Evolutionary conservation across 2,329 filamentous ascomycete genomes (phyloP), one percentile per base, ranked within the genome.

Genomic region (Thielaviopsis musarum): DNA sequence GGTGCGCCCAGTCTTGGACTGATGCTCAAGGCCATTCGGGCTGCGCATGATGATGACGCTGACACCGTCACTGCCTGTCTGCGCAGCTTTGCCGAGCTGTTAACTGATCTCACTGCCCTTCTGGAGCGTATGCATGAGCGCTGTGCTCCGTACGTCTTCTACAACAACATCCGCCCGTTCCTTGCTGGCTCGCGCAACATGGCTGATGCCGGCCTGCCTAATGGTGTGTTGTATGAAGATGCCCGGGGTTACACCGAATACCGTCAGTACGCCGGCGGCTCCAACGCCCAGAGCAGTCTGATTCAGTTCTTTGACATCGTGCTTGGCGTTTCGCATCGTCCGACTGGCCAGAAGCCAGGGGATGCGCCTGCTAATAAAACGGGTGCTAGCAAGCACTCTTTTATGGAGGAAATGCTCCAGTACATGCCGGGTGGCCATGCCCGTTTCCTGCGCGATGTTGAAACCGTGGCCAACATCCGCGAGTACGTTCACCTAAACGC

Each of bases 241-340:
- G 88, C 86, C 21, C 81, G 80, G 12, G 85, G 83, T 26, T 76
- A 74, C 13, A 77, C 82, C 34, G 74, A 78, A 3, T 95, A 89
- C 69, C 83, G 85, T 28, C 88, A 96, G 68, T 95, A 90, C 70
- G 87, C 87, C 63, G 93, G 93, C 49, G 93, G 93, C 30, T 96
- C 90, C 73, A 97, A 98, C 67, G 93, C 93, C 0, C 93, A 98
- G 72, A 95, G 89, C 75, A 96, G 91, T 61, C 75, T 97, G 62
- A 93, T 98, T 63, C 93, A 98, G 66, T 96, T 97, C 75, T 97
- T 97, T 68, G 93, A 98, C 69, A 83, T 97, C 56, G 83, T 88
- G 1, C 81, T 98, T 1, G 90, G 90, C 52, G 81, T 98, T 57
- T 85, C 93, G 68, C 93, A 98, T 70, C 83, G 87, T 9, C 90